These are phyloP conservation scores for Pseudohalonectria lignicola DNA, from an alignment of 2,329 filamentous ascomycete genomes.

Conservation along the genomic window DNA sequence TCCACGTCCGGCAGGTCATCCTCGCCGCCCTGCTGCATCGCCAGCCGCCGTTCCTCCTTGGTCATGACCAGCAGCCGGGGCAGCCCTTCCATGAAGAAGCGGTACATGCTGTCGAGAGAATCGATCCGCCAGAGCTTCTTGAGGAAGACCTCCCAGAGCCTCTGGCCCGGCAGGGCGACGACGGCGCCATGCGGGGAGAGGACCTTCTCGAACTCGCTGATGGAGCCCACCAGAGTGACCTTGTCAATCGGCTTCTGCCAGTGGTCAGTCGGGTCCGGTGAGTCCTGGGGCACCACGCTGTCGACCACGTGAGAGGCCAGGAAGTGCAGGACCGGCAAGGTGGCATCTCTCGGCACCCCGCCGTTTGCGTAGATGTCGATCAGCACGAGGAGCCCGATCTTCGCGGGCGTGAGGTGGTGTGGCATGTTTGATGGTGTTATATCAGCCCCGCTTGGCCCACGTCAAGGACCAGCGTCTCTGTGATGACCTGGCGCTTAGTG, in stretches of 20 bases:
- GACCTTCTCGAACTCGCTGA: conserved; percentile 49
- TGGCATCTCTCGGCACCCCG: conserved; percentile 27
- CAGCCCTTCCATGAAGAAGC: conserved; percentile 54
- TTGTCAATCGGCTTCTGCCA: conserved; percentile 39
- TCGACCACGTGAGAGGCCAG: conserved; percentile 35
- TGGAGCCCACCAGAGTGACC: conserved; percentile 32
- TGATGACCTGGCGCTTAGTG: no score
- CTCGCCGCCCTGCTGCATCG: conserved; percentile 39
- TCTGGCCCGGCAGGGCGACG: conserved; percentile 57
- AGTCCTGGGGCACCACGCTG: conserved; percentile 19
- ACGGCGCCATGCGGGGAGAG: conserved; percentile 39
- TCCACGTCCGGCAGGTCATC: conserved; percentile 34
- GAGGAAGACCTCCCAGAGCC: conserved; percentile 82
- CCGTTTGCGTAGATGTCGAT: conserved; percentile 72
- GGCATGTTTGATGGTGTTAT: no score
- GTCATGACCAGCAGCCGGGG: conserved; percentile 47
- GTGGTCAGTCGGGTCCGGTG: conserved; percentile 13
- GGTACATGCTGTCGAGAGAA: conserved; percentile 69
- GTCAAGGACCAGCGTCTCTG: no score
- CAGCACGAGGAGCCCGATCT: conserved; percentile 71
- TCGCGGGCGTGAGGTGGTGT: conserved; percentile 80
- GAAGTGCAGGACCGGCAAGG: conserved; percentile 28
- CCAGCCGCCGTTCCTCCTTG: conserved; percentile 46
- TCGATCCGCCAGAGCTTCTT: conserved; percentile 74
- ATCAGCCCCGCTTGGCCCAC: no score